Evolutionary conservation across 2,329 filamentous ascomycete genomes (phyloP), one percentile per base, ranked within the genome.

Genomic region (Apiospora aurea): DNA sequence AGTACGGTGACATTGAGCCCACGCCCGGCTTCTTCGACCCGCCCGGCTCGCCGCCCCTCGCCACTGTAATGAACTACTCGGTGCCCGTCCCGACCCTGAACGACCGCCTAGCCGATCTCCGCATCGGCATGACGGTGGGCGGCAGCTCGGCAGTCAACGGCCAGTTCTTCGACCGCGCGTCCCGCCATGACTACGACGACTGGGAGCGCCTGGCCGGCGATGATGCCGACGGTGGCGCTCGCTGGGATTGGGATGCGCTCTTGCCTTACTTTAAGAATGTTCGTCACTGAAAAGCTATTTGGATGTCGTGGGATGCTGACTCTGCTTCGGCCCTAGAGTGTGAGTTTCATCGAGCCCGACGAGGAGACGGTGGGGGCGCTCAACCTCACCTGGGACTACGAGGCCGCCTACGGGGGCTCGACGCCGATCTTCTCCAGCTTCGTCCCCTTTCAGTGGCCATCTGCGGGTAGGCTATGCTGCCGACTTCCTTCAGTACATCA

Each of bases 131-230:
- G 73, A 79, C 78, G 11, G 76, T 83, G 2, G 82, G 82, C 7
- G 82, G 82, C 47, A 78, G 79, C 70, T 82, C 81, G 5, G 77
- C 81, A 41, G 74, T 81, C 69, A 83, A 83, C 70, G 82, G 81
- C 8, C 80, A 81, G 78, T 80, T 82, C 75, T 81, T 83, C 69
- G 81, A 83, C 72, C 79, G 82, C 21, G 79, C 78, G 2, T 79
- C 80, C 3, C 78, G 77, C 18, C 75, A 76, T 71, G 82, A 83
- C 74, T 81, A 81, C 69, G 78, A 83, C 69, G 79, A 80, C 26
- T 83, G 81, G 82, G 77, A 76, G 44, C 74, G 73, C 0, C 75
- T 81, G 24, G 79, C 78, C 0, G 80, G 79, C 51, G 73, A 29
- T 70, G 29, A 72, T 77, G 34, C 73, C 76, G 26, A 74, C 41